These are phyloP conservation scores for Leccinum barrowsii DNA, from an alignment of 768 basidiomycete species.

Conservation along the genomic window DNA sequence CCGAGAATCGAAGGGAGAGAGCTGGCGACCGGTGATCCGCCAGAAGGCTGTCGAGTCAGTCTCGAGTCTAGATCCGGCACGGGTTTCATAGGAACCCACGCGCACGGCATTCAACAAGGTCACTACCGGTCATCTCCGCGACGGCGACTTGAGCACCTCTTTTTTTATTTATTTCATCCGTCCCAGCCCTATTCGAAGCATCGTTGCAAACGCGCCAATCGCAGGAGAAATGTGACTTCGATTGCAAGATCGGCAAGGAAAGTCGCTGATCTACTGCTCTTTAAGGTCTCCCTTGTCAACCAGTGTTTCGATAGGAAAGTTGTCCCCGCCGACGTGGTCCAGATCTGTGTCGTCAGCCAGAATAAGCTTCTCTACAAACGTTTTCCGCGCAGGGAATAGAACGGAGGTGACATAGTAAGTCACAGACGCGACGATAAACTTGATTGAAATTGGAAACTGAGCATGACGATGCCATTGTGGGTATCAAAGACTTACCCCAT, in stretches of 20 bases:
- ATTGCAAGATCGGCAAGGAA: conserved; percentile 9
- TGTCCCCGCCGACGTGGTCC: background rate
- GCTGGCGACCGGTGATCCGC: conserved; percentile 3
- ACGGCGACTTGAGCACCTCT: conserved; percentile 9
- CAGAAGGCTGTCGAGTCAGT: conserved; percentile 9
- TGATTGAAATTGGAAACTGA: background rate
- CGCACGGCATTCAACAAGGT: background rate
- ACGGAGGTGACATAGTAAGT: conserved; percentile 27
- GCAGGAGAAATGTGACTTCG: background rate
- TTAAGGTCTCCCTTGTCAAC: background rate
- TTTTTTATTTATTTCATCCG: background rate
- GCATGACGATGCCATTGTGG: background rate
- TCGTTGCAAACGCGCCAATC: conserved; percentile 1
- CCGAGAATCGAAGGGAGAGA: background rate
- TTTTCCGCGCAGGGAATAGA: conserved; percentile 25
- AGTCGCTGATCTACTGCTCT: conserved; percentile 4
- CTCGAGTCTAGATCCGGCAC: conserved; percentile 4
- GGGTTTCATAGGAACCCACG: background rate
- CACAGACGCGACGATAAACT: conserved; percentile 25
- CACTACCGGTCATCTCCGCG: conserved; percentile 10
- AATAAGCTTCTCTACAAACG: conserved; percentile 25
- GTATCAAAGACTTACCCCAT: conserved; percentile 50
- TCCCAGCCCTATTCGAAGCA: background rate
- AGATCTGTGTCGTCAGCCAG: conserved; percentile 14
- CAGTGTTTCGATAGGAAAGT: background rate